These are phyloP conservation scores for Fusarium staphyleae DNA, from an alignment of 2,329 filamentous ascomycete genomes.

Conservation along the genomic window DNA sequence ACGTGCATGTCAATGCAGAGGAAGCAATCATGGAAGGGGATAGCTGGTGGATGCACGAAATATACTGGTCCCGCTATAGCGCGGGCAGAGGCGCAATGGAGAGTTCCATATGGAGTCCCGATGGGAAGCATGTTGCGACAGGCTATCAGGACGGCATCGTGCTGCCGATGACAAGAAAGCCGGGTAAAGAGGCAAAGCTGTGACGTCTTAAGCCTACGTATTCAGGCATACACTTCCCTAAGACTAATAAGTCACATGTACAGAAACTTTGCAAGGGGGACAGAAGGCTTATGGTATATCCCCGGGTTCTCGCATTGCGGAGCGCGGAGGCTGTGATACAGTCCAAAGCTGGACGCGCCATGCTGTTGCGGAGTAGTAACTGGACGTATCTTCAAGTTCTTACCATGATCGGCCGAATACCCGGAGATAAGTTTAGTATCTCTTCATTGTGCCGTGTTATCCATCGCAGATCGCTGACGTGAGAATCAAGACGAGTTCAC, in stretches of 20 bases:
- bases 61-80: conserved; percentile 55
- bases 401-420: no score
- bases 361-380: no score
- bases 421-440: no score
- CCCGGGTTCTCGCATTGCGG: no score
- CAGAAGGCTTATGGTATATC: no score
- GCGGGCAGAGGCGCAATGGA: conserved; percentile 57
- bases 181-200: conserved; percentile 9
- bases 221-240: background rate
- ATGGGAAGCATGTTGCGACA: conserved; percentile 60
- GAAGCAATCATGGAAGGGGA: conserved; percentile 56
- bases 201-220: background rate
- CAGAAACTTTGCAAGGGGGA: no score
- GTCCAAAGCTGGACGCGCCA: no score
- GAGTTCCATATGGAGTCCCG: conserved; percentile 62
- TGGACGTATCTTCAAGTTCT: no score
- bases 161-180: conserved; percentile 32
- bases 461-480: no score
- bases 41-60: conserved; percentile 63
- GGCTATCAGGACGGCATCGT: conserved; percentile 62
- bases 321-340: no score
- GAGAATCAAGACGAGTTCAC: no score
- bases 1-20: conserved; percentile 58
- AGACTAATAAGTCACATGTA: background rate
- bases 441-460: no score